A percentile compares a stretch with the other conserved stretches of the same genome.
Evolutionary conservation across 1,284 basidiomycete species (phyloP).

Genomic region (Neonothopanus nambi): DNA sequence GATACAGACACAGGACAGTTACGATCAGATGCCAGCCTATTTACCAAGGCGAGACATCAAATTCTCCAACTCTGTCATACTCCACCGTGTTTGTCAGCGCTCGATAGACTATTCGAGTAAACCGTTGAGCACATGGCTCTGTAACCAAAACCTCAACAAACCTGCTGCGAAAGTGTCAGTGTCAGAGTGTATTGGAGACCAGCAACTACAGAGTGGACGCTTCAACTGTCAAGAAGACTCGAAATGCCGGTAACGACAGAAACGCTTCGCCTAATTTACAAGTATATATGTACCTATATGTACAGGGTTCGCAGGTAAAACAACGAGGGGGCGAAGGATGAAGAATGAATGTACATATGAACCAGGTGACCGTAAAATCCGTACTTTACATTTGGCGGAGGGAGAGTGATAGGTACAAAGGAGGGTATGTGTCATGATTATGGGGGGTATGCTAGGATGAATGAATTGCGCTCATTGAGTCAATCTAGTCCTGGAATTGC

Average conservation of each 20-base stretch:
- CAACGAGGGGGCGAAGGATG: background rate
- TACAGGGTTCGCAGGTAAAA: background rate
- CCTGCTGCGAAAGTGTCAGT: no score
- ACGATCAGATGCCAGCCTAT: no score
- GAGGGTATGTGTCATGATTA: conserved; percentile 12
- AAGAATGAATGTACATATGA: background rate
- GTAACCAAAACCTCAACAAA: no score
- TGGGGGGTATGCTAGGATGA: conserved; percentile 9
- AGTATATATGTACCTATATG: conserved; percentile 1
- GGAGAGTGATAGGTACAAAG: conserved; percentile 3
- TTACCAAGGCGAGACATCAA: no score
- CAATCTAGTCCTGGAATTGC: conserved; percentile 7
- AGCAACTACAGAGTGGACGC: no score
- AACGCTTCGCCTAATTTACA: background rate
- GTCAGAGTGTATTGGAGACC: no score
- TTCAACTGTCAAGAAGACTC: no score
- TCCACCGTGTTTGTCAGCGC: no score
- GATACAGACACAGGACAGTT: background rate
- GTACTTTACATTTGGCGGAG: background rate
- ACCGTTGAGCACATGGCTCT: no score
- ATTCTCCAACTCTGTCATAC: no score
- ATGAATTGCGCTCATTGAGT: background rate
- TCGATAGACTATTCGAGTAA: no score
- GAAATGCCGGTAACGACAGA: no score
- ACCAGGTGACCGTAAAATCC: background rate